Evolutionary conservation across 805 yeast species (phyloP).

Genomic region (Metschnikowia proteae): DNA sequence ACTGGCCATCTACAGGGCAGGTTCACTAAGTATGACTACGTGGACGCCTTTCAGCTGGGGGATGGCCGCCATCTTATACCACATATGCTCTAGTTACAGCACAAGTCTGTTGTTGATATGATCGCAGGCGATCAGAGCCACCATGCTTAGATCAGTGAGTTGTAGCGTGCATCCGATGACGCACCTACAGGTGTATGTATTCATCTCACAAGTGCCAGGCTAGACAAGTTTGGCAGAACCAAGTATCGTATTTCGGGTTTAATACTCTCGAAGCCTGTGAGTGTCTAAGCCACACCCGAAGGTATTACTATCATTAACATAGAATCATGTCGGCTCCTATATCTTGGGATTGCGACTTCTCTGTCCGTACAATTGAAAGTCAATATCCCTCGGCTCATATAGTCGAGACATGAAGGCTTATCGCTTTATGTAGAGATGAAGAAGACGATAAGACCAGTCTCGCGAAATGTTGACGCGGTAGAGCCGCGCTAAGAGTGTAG

Average conservation of each 20-base stretch:
- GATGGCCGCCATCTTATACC: constrained; percentile 59
- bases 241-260: too few species aligned
- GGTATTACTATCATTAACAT: too few species aligned
- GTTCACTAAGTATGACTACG: constrained; percentile 82
- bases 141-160: background rate
- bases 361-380: too few species aligned
- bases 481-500: background rate
- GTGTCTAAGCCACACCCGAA: too few species aligned
- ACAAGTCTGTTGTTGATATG: constrained; percentile 31
- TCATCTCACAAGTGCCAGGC: background rate
- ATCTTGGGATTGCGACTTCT: too few species aligned
- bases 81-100: constrained; percentile 64
- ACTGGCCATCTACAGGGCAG: constrained; percentile 73
- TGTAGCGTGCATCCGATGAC: too few species aligned
- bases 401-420: background rate
- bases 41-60: constrained; percentile 94
- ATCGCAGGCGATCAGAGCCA: background rate
- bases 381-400: too few species aligned
- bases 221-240: too few species aligned
- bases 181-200: background rate
- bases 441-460: background rate
- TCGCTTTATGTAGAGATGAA: too few species aligned
- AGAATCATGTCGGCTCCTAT: too few species aligned
- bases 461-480: background rate
- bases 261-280: too few species aligned